Percentiles rank a stretch among this genome's conserved stretches.
Evolutionary conservation across 148 eudicot species (phyloP).

Genomic region (Fagopyrum homotropicum): DNA sequence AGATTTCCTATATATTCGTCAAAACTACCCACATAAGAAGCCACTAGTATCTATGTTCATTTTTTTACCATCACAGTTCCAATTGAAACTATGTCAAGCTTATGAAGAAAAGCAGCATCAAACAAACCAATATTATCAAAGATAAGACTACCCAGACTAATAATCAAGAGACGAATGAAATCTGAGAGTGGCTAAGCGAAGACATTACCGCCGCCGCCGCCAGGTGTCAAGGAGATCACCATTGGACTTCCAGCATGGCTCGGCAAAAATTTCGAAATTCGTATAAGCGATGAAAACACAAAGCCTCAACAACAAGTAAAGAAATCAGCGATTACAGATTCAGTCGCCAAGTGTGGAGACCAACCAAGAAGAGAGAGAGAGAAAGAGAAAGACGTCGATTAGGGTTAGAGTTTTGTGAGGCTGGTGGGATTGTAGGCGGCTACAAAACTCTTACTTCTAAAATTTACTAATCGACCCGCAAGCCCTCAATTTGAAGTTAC

Average conservation of each 20-base stretch:
- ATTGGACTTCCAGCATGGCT: slow-evolving; percentile 48
- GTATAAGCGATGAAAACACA: too few relatives aligned
- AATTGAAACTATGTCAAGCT: neutral
- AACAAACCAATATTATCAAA: neutral
- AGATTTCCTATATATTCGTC: neutral
- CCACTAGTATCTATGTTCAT: neutral
- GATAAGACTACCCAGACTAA: neutral
- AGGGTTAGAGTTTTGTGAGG: too few relatives aligned
- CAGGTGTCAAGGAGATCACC: slow-evolving; percentile 86
- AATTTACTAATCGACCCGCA: too few relatives aligned
- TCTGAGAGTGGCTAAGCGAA: slow-evolving; percentile 54
- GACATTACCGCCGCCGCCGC: slow-evolving; percentile 58
- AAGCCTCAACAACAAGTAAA: too few relatives aligned
- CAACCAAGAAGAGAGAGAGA: neutral
- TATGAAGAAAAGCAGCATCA: neutral
- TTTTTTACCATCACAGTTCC: neutral
- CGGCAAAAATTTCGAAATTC: neutral
- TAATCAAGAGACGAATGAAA: slow-evolving; percentile 44
- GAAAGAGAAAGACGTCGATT: too few relatives aligned
- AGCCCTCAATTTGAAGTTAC: too few relatives aligned
- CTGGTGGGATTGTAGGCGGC: too few relatives aligned
- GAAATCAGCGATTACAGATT: neutral
- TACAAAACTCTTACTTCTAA: too few relatives aligned
- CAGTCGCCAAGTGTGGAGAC: neutral
- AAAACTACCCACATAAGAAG: neutral